phyloP scores from a whole-genome alignment of 345 rosid species.

The Populus deltoides region DNA sequence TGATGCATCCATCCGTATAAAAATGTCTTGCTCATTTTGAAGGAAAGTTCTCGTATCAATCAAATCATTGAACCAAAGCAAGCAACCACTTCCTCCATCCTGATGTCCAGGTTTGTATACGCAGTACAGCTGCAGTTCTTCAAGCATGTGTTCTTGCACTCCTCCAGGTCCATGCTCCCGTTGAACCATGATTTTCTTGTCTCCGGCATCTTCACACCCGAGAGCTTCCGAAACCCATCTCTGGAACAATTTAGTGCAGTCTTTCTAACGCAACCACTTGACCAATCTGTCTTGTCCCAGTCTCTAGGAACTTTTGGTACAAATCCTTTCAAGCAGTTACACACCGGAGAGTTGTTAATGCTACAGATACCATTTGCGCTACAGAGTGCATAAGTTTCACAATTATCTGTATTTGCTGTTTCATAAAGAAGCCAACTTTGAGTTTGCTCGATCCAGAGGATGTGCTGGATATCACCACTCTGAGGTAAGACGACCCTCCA shows the following conservation, averaged over 20 bases:
- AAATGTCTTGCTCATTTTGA: neutral
- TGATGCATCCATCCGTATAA: neutral
- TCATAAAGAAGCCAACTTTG: neutral
- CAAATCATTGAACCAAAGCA: conserved; percentile 1
- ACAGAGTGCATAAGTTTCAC: no score
- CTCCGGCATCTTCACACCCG: conserved; percentile 8
- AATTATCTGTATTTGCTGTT: no score
- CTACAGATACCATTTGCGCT: no score
- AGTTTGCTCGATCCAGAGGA: neutral
- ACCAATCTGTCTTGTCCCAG: neutral
- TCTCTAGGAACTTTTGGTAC: neutral
- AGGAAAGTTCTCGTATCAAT: neutral
- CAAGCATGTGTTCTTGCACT: no score
- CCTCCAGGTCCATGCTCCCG: no score
- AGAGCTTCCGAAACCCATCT: conserved; percentile 15
- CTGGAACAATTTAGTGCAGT: neutral
- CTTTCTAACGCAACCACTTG: neutral
- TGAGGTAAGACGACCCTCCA: neutral
- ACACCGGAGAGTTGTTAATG: no score
- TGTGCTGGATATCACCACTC: neutral
- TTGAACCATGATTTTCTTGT: neutral
- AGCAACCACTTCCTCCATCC: neutral
- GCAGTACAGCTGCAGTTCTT: no score
- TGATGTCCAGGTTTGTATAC: neutral
- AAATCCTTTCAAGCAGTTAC: neutral